These are phyloP conservation scores for Trametes sanguinea DNA, from an alignment of 768 basidiomycete species.

Conservation along the genomic window DNA sequence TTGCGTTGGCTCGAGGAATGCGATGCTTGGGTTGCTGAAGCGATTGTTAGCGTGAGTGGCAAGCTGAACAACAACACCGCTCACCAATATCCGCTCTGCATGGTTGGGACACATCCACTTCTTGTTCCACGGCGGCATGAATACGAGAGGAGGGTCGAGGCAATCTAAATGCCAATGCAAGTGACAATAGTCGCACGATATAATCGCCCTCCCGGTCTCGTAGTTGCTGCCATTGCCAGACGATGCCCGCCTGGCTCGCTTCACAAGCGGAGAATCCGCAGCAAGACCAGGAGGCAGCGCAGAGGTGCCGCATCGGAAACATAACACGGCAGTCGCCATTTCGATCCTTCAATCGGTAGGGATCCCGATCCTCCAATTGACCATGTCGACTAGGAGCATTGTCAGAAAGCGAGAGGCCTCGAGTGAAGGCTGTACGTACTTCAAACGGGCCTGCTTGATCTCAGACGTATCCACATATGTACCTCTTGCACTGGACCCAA, in stretches of 20 bases:
- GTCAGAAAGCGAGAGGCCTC: not conserved
- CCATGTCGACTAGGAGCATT: constrained; percentile 67
- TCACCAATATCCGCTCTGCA: constrained; percentile 80
- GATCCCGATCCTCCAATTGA: constrained; percentile 89
- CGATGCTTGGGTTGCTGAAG: constrained; percentile 76
- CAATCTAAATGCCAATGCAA: constrained; percentile 98
- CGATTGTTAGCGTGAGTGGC: constrained; percentile 16
- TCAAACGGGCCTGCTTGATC: constrained; percentile 73
- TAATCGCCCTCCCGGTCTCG: constrained; percentile 70
- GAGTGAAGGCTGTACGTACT: constrained; percentile 52
- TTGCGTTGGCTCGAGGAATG: constrained; percentile 67
- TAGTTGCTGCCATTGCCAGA: constrained; percentile 39
- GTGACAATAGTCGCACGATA: constrained; percentile 94
- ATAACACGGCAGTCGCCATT: constrained; percentile 83
- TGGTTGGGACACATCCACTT: constrained; percentile 99
- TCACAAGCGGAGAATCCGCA: constrained; percentile 54
- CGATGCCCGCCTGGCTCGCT: constrained; percentile 53
- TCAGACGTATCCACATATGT: constrained; percentile 82
- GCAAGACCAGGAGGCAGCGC: constrained; percentile 61
- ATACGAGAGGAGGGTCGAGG: constrained; percentile 83
- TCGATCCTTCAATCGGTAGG: constrained; percentile 81
- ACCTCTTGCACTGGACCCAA: constrained; percentile 76
- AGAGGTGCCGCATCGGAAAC: constrained; percentile 86
- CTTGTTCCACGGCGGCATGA: constrained; percentile 82
- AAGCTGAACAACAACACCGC: constrained; percentile 34